Conservation (phyloP, 2,329 filamentous ascomycete genomes). For the Colletotrichum sp. region DNA sequence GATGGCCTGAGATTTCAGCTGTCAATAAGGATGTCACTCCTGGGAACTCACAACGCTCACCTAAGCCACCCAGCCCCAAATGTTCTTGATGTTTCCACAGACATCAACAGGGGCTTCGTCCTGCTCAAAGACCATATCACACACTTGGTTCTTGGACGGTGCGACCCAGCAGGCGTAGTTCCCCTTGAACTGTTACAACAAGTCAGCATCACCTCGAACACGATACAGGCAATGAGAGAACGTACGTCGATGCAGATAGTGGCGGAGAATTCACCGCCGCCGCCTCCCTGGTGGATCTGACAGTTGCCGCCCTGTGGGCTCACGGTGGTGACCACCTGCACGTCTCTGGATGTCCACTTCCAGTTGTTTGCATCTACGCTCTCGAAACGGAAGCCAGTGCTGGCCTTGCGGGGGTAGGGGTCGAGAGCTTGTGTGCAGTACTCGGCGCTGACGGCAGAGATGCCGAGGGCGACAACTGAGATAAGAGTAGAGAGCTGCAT, state of each 20-base stretch:
- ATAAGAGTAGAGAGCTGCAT: not conserved
- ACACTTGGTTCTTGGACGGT: not conserved
- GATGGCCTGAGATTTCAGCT: not conserved
- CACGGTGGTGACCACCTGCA: not conserved
- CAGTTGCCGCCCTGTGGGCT: not conserved
- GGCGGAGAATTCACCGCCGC: not conserved
- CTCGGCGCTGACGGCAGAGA: not conserved
- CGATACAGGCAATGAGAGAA: not conserved
- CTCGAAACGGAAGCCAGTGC: not conserved
- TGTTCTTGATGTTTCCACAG: not conserved
- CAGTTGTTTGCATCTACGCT: not conserved
- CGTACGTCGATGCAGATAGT: not conserved
- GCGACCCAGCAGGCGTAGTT: constrained; percentile 1
- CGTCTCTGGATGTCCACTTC: not conserved
- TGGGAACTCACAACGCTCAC: not conserved
- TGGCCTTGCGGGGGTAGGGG: not conserved
- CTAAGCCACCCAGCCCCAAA: constrained; percentile 3
- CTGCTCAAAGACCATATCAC: not conserved
- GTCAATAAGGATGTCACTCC: not conserved
- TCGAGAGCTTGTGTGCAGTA: not conserved
- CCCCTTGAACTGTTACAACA: not conserved
- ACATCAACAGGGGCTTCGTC: not conserved
- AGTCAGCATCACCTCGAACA: not conserved
- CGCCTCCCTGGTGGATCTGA: constrained; percentile 1
- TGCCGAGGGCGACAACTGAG: not conserved